Evolutionary conservation across 305 asterid species (phyloP).

Genomic region (Fraxinus greggii): DNA sequence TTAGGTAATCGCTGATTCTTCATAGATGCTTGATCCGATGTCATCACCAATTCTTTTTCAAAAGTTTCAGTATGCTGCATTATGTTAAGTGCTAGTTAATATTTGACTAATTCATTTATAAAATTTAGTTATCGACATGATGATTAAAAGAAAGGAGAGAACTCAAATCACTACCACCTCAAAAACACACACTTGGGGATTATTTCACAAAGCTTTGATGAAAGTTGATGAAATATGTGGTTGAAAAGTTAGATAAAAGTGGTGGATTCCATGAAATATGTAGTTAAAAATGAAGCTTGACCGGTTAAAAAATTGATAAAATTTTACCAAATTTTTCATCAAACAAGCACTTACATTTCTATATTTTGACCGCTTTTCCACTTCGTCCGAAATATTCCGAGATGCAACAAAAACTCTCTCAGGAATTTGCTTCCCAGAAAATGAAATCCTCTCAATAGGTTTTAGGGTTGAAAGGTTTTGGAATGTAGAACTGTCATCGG

Average conservation of each 20-base stretch:
- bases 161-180: conserved; percentile 11
- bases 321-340: neutral
- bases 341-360: conserved; percentile 53
- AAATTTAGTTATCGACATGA: neutral
- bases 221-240: neutral
- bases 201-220: neutral
- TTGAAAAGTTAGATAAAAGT: neutral
- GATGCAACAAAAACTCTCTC: conserved; percentile 45
- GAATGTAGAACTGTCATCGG: conserved; percentile 75
- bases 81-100: conserved; percentile 20
- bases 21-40: conserved; percentile 90
- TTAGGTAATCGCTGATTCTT: conserved; percentile 86
- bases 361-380: conserved; percentile 45
- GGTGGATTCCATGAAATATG: neutral
- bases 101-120: neutral
- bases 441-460: conserved; percentile 47
- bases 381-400: conserved; percentile 48
- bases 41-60: conserved; percentile 81
- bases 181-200: neutral
- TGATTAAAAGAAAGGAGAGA: neutral
- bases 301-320: neutral
- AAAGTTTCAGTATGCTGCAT: conserved; percentile 70
- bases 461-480: conserved; percentile 51
- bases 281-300: neutral
- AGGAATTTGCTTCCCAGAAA: conserved; percentile 83